These are phyloP conservation scores for Saccharomyces hybrid DNA, from an alignment of 1,139 yeast species.

Conservation along the genomic window DNA sequence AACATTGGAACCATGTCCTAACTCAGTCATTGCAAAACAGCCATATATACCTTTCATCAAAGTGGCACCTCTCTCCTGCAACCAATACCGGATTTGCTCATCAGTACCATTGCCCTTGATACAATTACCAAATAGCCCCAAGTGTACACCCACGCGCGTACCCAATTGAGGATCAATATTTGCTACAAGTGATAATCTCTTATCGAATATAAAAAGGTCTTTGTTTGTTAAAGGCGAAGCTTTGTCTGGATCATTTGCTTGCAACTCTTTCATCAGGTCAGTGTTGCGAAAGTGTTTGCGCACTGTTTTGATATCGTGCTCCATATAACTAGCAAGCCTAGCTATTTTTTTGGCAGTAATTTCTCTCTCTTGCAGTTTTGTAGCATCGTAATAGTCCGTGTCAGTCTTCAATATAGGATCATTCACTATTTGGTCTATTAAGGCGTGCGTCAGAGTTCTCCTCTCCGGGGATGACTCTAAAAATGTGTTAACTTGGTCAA, in stretches of 20 bases:
- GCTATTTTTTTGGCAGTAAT: constrained; percentile 46
- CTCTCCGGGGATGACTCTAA: constrained; percentile 47
- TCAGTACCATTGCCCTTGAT: constrained; percentile 67
- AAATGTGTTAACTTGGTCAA: constrained; percentile 44
- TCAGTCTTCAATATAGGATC: constrained; percentile 49
- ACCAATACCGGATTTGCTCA: constrained; percentile 59
- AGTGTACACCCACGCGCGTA: constrained; percentile 64
- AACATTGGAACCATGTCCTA: constrained; percentile 91
- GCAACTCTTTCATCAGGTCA: constrained; percentile 24
- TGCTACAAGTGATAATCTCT: constrained; percentile 37
- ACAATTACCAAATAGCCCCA: constrained; percentile 63
- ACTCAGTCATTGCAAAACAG: constrained; percentile 90
- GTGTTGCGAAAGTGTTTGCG: constrained; percentile 17
- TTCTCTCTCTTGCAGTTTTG: constrained; percentile 44
- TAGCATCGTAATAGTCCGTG: constrained; percentile 45
- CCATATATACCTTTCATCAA: constrained; percentile 66
- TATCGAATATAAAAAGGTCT: constrained; percentile 36
- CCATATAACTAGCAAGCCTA: constrained; percentile 43
- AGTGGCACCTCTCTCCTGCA: constrained; percentile 61
- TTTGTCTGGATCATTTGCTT: constrained; percentile 11
- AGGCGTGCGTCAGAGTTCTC: constrained; percentile 41
- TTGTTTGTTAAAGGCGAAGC: constrained; percentile 17
- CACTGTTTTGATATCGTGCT: constrained; percentile 34
- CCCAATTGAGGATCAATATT: constrained; percentile 51
- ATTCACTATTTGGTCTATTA: constrained; percentile 42